Base-by-base conservation (phyloP, 2,329 filamentous ascomycete genomes). In the Polytolypa hystricis region DNA sequence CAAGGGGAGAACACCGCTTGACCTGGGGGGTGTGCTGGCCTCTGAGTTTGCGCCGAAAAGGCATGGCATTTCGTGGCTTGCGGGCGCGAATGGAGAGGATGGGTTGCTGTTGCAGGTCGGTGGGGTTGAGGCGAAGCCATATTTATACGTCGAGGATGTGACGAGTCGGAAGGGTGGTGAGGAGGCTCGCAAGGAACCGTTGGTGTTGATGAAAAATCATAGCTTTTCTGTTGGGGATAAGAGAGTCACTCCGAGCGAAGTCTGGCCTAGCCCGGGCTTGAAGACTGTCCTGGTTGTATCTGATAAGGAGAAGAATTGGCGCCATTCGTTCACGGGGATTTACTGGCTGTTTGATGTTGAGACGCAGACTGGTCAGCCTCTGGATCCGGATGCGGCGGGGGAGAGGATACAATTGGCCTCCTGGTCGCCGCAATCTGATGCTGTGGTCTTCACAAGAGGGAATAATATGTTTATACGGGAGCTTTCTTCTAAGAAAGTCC, bases 281-380 rank as follows among this genome's bases (percentile, higher is more conserved):
- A 84, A 79, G 51, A 89, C 84, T 56, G 85, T 98, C 3, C 70
- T 98, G 35, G 65, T 95, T n/a, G 71, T 78, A 33, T 84, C 85
- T 6, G 67, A 85, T 35, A 56, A 66, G 15, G 62, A 83, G 57
- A 76, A 74, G 50, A 86, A 91, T 50, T 98, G 86, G 81, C 78
- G 91, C 46, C 82, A 96, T 58, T 96, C 89, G 0, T 87, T 75
- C 52, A 86, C 79, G 7, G 89, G 81, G 0, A 68, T 73, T 17
- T 98, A 95, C 64, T 98, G 83, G 77, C 78, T 98, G 41, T 82
- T 95, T 46, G 83, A 98, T 54, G 91, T 98, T 17, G 76, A 74
- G 20, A 79, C 77, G 1, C 87, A 95, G 56, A 71, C 64, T 1
- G 82, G 73, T 1, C 72, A 93, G 58, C 77, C 91, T 1, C 65